Evolutionary conservation across 2,329 filamentous ascomycete species (phyloP), one percentile per base, ranked within the genome.

Genomic region (Diplodia seriata): DNA sequence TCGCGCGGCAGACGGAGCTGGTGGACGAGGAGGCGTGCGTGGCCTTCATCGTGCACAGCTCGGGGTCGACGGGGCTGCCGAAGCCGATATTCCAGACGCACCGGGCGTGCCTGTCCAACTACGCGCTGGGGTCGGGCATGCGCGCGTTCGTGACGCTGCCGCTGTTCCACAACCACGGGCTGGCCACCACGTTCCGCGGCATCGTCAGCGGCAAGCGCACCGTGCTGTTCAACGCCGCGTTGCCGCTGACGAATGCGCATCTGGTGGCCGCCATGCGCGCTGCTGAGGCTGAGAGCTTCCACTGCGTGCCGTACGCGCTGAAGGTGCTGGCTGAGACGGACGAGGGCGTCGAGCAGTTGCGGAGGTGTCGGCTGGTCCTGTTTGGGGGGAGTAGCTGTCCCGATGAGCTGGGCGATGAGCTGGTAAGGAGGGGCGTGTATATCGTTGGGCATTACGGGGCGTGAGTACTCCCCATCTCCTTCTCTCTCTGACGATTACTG

Each of bases 61-160:
- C 80, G 20, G 87, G 88, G 8, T 87, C 85, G 0, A 89, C 88
- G 0, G 87, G 87, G 0, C 78, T 89, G 0, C 88, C 88, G 0
- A 90, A 90, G 69, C 87, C 87, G 0, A 89, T 90, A 55, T 87
- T 82, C 68, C 84, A 87, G 59, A 86, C 83, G 0, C 85, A 90
- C 65, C 74, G 76, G 11, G 80, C 83, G 14, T 82, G 81, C 7
- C 75, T 89, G 9, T 79, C 67, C 47, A 54, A 59, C 26, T 70
- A 68, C 50, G 69, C 67, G 47, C 29, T 64, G 4, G 67, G 67
- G 2, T 43, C 31, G 14, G 67, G 67, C 23, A 68, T 63, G 57
- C 33, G 56, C n/a, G 57, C 59, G 4, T 68, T 68, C 43, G 56
- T 57, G 23, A 64, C 59, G 7, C 66, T 64, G 18, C 69, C 70